These are phyloP conservation scores for Xylariomycetidae sp. DNA, from an alignment of 2,329 filamentous ascomycete genomes.

Conservation along the genomic window DNA sequence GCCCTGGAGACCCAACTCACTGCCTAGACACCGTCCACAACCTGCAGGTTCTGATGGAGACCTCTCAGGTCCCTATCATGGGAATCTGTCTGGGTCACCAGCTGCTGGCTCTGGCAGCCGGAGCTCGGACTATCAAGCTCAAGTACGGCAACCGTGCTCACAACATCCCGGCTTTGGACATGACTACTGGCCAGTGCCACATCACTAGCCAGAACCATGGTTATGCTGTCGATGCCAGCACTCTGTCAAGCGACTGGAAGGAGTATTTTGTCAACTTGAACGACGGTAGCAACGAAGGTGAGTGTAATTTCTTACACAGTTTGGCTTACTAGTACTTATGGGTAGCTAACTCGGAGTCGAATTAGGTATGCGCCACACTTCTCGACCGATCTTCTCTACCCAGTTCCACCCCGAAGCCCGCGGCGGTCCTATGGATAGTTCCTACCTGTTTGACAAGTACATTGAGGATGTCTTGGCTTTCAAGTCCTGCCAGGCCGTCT, in stretches of 20 bases:
- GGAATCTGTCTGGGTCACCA: conserved; percentile 98
- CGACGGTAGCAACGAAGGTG: conserved; percentile 91
- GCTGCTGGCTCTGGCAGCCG: conserved; percentile 83
- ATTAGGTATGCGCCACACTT: conserved; percentile 82
- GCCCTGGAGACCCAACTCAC: conserved; percentile 95
- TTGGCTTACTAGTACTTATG: too few species aligned
- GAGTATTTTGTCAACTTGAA: conserved; percentile 99
- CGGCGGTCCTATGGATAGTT: conserved; percentile 91
- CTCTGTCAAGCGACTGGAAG: conserved; percentile 82
- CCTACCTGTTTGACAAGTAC: conserved; percentile 96
- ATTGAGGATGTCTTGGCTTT: conserved; percentile 83
- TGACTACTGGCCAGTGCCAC: conserved; percentile 95
- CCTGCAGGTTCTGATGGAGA: conserved; percentile 84
- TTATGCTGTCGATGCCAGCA: conserved; percentile 85
- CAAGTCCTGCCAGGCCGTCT: conserved; percentile 75
- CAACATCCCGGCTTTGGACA: conserved; percentile 93
- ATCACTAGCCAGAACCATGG: conserved; percentile 99
- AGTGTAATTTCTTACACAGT: conserved; percentile 16
- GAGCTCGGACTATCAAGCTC: conserved; percentile 89
- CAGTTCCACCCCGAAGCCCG: conserved; percentile 99
- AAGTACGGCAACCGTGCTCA: conserved; percentile 99
- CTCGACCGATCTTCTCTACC: conserved; percentile 93
- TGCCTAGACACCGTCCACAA: conserved; percentile 94
- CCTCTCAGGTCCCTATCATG: conserved; percentile 87
- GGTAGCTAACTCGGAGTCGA: too few species aligned